Evolutionary conservation across 176 grass and related monocot genomes (phyloP), one percentile per base, ranked within the genome.

Genomic region (Oryza longistaminata): DNA sequence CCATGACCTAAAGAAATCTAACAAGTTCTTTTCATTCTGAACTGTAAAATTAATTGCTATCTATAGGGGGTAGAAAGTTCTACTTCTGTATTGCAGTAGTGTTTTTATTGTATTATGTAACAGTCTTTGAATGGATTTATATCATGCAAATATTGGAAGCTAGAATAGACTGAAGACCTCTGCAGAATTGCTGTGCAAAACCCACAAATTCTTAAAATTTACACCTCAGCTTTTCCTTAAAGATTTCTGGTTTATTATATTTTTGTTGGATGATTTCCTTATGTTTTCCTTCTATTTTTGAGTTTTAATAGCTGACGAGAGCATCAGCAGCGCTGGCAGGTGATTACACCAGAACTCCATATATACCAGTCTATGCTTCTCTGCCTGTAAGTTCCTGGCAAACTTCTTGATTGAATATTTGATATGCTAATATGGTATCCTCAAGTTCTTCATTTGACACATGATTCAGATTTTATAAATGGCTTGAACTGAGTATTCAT

Each of bases 341-440:
- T 84, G 82, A 93, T 84, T 97, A 84, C 90, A 86, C 79, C 16
- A 93, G 85, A 89, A 91, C 88, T 86, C 87, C 83, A 73, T 97
- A 97, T 80, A 89, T 97, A 82, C 90, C 92, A 27, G 84, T 97
- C 48, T 97, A 94, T 86, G 95, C 90, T 45, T 87, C 87, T 81
- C 71, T 97, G 73, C 80, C 88, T 58, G 95, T 97, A 82, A 97
- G 90, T 92, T 74, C 19, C 26, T 33, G 48, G 43, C 24, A n/a
- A 64, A 73, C 35, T 70, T 81, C 62, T 80, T 64, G 5, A 72
- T 91, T 71, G 53, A 49, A 49, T 81, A 37, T 34, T 14, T 82
- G 21, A 48, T 79, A 25, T 83, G 42, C 70, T 76, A 72, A 39
- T 48, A 4, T 3, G 1, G 12, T 27, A 46, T 35, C 25, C 9